Evolutionary conservation across 352 stramenopile species (phyloP).

Genomic region (Phytophthora palmivora): DNA sequence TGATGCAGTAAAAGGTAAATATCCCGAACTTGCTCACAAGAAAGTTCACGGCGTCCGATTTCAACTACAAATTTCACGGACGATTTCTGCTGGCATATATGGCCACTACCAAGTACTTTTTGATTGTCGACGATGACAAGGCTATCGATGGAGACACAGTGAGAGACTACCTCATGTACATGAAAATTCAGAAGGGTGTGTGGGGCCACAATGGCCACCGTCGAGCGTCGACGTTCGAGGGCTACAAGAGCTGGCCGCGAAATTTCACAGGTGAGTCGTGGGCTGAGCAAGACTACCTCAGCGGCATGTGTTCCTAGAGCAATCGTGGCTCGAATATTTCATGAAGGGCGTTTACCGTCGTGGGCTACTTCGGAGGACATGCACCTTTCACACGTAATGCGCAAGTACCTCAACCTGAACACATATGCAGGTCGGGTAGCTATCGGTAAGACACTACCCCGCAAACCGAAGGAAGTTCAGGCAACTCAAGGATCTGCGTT

Average conservation of each 20-base stretch:
- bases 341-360: conserved; percentile 53
- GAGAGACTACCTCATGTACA: not conserved
- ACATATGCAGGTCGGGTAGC: conserved; percentile 63
- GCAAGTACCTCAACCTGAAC: conserved; percentile 72
- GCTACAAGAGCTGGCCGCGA: conserved; percentile 65
- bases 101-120: not conserved
- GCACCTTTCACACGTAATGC: conserved; percentile 69
- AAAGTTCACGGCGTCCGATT: not conserved
- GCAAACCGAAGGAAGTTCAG: not conserved
- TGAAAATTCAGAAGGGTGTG: not conserved
- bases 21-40: conserved; percentile 12
- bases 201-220: conserved; percentile 10
- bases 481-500: conserved; percentile 36
- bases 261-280: conserved; percentile 38
- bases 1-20: not conserved
- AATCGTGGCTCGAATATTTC: conserved; percentile 73
- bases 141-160: not conserved
- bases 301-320: conserved; percentile 73
- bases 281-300: conserved; percentile 65
- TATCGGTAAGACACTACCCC: conserved; percentile 34
- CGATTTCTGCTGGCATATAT: not conserved
- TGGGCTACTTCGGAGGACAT: conserved; percentile 70
- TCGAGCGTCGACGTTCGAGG: conserved; percentile 44
- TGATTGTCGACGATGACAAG: not conserved
- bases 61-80: not conserved